phyloP scores from a whole-genome alignment of 192 early-diverging fungal species.

The Phycomyces blakesleeanus region DNA sequence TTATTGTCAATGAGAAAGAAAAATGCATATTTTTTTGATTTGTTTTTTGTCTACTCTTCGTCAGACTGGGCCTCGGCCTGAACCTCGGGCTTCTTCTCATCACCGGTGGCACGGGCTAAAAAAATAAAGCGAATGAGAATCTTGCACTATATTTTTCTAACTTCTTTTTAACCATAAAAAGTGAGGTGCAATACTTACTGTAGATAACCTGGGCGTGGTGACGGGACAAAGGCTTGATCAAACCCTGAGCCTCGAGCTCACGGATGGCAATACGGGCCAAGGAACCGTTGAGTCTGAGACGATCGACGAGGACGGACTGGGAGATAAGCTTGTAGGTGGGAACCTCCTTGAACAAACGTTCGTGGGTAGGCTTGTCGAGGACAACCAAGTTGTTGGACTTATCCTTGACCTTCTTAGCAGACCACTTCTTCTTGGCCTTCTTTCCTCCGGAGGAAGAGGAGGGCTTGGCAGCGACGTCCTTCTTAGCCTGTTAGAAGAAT shows the following conservation, averaged over 20 bases:
- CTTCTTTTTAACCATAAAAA: neutral
- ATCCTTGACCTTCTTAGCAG: slow-evolving; percentile 99
- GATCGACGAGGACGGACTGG: slow-evolving; percentile 96
- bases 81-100: slow-evolving; percentile 27
- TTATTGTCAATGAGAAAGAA: neutral
- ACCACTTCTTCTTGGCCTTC: slow-evolving; percentile 88
- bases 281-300: slow-evolving; percentile 96
- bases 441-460: slow-evolving; percentile 57
- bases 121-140: slow-evolving; percentile 7
- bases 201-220: slow-evolving; percentile 93
- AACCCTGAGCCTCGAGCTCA: slow-evolving; percentile 87
- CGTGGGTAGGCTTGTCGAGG: slow-evolving; percentile 96
- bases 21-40: neutral
- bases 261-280: slow-evolving; percentile 92
- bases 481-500: slow-evolving; percentile 46
- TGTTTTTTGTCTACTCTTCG: slow-evolving; percentile 13
- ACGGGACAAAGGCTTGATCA: slow-evolving; percentile 86
- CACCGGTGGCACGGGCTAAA: slow-evolving; percentile 36
- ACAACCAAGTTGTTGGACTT: slow-evolving; percentile 99
- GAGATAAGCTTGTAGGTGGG: slow-evolving; percentile 99
- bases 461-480: slow-evolving; percentile 57
- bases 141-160: neutral
- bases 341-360: slow-evolving; percentile 99
- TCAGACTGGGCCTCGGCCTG: slow-evolving; percentile 1
- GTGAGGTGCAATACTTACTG: slow-evolving; percentile 33